phyloP scores from a whole-genome alignment of 305 asterid species.

The Petunia hybrid region DNA sequence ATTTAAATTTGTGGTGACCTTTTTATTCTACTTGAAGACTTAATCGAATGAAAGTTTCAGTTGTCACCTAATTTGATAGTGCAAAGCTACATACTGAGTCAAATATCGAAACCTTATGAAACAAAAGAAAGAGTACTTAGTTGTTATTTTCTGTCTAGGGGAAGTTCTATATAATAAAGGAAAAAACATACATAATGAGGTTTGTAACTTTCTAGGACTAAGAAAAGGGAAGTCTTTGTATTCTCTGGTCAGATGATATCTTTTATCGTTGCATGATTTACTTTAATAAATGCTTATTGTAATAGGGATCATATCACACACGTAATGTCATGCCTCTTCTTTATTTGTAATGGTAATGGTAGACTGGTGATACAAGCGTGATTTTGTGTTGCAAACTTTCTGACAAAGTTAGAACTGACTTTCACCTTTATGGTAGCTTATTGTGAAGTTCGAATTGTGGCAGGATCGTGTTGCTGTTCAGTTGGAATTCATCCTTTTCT shows the following conservation, averaged over 20 bases:
- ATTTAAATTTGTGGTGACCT: no score
- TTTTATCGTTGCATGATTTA: background rate
- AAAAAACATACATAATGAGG: background rate
- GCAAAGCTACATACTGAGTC: background rate
- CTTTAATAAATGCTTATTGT: background rate
- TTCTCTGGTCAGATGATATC: background rate
- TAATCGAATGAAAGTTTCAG: no score
- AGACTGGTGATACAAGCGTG: background rate
- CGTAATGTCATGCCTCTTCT: background rate
- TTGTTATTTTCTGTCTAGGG: background rate
- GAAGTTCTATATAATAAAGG: background rate
- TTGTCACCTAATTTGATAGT: background rate
- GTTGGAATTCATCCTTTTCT: conserved; percentile 64
- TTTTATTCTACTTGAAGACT: no score
- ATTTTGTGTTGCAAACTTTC: conserved; percentile 25
- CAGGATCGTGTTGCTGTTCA: conserved; percentile 74
- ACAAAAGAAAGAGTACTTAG: background rate
- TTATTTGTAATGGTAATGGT: background rate
- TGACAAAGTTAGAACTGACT: conserved; percentile 17
- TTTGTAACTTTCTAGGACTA: background rate
- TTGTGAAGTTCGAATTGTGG: conserved; percentile 31
- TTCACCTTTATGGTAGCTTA: conserved; percentile 26
- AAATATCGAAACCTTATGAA: background rate
- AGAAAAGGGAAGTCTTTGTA: background rate
- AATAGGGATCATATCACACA: background rate